These are phyloP conservation scores for Fusarium musae DNA, from an alignment of 2,329 filamentous ascomycete species.

Conservation along the genomic window DNA sequence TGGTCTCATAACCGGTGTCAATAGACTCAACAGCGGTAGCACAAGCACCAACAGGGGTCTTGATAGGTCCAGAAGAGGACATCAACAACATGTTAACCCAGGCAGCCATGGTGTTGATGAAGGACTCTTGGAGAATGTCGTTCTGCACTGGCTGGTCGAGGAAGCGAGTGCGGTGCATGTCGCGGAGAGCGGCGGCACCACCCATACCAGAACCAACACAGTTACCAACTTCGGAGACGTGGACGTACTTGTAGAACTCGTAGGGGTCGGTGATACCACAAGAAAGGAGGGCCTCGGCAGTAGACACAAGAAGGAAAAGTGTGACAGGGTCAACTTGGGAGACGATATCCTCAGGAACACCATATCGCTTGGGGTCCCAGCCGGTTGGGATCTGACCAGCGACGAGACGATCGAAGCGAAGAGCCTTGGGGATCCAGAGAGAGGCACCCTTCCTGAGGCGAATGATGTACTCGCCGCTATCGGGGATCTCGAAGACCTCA, in stretches of 20 bases:
- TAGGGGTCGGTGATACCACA: slow-evolving; percentile 98
- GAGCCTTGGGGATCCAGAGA: slow-evolving; percentile 94
- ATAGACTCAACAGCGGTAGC: slow-evolving; percentile 97
- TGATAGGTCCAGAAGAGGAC: slow-evolving; percentile 97
- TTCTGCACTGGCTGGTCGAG: slow-evolving; percentile 98
- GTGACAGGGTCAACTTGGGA: slow-evolving; percentile 97
- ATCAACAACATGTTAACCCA: slow-evolving; percentile 99
- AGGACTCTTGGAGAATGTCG: slow-evolving; percentile 98
- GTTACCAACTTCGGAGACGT: slow-evolving; percentile 97
- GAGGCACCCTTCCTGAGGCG: slow-evolving; percentile 95
- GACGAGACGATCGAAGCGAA: slow-evolving; percentile 96
- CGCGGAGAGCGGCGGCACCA: slow-evolving; percentile 88
- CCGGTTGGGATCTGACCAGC: slow-evolving; percentile 97
- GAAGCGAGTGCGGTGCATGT: slow-evolving; percentile 98
- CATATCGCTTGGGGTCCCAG: slow-evolving; percentile 96
- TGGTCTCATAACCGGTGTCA: slow-evolving; percentile 98
- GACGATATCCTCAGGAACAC: slow-evolving; percentile 97
- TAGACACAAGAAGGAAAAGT: slow-evolving; percentile 92
- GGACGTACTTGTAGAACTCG: slow-evolving; percentile 99
- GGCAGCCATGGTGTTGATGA: slow-evolving; percentile 99
- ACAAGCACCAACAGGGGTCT: slow-evolving; percentile 97
- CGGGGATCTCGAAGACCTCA: slow-evolving; percentile 93
- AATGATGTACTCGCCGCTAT: slow-evolving; percentile 93
- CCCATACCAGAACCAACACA: slow-evolving; percentile 98
- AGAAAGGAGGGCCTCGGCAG: slow-evolving; percentile 88